phyloP scores from a whole-genome alignment of 306 rosid genomes.

The Pyrus pyrifolia region DNA sequence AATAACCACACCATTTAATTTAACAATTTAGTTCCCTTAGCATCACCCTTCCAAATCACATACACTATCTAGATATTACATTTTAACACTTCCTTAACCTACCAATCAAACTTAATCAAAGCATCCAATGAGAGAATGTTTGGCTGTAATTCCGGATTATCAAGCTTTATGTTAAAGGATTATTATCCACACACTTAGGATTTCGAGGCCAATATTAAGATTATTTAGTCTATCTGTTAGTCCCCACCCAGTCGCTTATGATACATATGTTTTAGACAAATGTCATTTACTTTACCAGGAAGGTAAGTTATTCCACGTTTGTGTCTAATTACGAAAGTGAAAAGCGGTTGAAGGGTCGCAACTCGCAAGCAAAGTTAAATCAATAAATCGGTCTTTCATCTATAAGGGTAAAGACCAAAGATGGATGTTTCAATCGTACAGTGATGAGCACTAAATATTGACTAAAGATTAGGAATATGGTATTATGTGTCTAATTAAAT shows the following conservation, averaged over 20 bases:
- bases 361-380: not conserved
- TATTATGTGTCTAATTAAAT: slow-evolving; percentile 8
- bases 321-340: slow-evolving; percentile 33
- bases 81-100: slow-evolving; percentile 12
- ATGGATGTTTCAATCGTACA: slow-evolving; percentile 29
- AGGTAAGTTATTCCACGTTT: slow-evolving; percentile 46
- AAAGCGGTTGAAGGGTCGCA: slow-evolving; percentile 29
- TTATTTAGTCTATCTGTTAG: not conserved
- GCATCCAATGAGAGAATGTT: slow-evolving; percentile 48
- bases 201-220: not conserved
- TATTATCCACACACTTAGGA: slow-evolving; percentile 15
- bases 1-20: too few species aligned
- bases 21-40: too few species aligned
- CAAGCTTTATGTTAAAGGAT: slow-evolving; percentile 26
- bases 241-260: slow-evolving; percentile 30
- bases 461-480: slow-evolving; percentile 4
- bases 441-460: slow-evolving; percentile 26
- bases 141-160: slow-evolving; percentile 24
- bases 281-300: slow-evolving; percentile 32
- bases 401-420: not conserved
- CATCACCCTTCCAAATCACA: not conserved
- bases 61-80: not conserved
- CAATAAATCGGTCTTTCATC: slow-evolving; percentile 11
- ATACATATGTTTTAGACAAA: slow-evolving; percentile 18
- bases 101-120: slow-evolving; percentile 25